Percentiles rank a stretch among this genome's conserved stretches.
Conservation (phyloP, 441 rosid genomes). For the Euphorbia schlechtendalii region DNA sequence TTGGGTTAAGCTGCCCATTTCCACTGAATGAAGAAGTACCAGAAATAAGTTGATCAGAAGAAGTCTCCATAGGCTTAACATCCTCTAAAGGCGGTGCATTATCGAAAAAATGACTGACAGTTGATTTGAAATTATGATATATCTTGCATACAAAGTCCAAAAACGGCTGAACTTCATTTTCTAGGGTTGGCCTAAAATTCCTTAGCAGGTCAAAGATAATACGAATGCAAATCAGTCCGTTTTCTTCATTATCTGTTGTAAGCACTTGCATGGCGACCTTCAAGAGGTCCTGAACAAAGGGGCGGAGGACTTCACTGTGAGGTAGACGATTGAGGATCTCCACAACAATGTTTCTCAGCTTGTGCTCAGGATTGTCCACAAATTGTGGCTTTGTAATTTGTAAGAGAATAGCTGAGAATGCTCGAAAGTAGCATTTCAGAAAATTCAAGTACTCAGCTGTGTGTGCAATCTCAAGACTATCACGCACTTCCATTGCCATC, state of each 20-base stretch:
- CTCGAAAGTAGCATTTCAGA: conserved; percentile 82
- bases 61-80: conserved; percentile 71
- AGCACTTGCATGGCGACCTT: conserved; percentile 97
- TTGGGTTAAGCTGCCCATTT: conserved; percentile 80
- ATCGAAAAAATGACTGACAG: conserved; percentile 87
- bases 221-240: conserved; percentile 92
- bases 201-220: conserved; percentile 89
- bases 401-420: conserved; percentile 67
- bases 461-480: conserved; percentile 93
- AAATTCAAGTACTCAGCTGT: conserved; percentile 94
- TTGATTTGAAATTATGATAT: conserved; percentile 78
- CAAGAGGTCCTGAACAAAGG: conserved; percentile 97
- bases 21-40: conserved; percentile 40
- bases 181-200: conserved; percentile 85
- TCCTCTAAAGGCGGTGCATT: conserved; percentile 52
- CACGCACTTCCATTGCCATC: conserved; percentile 89
- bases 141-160: conserved; percentile 94
- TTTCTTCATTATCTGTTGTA: conserved; percentile 89
- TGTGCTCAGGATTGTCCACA: conserved; percentile 78
- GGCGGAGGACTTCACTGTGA: conserved; percentile 97
- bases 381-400: conserved; percentile 90
- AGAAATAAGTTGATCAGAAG: conserved; percentile 60
- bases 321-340: conserved; percentile 95
- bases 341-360: conserved; percentile 79
- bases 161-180: conserved; percentile 94